Percentiles rank a stretch among this genome's conserved stretches.
These are phyloP conservation scores for Aphanomyces euteiches DNA, from an alignment of 352 stramenopile species.

Conservation along the genomic window DNA sequence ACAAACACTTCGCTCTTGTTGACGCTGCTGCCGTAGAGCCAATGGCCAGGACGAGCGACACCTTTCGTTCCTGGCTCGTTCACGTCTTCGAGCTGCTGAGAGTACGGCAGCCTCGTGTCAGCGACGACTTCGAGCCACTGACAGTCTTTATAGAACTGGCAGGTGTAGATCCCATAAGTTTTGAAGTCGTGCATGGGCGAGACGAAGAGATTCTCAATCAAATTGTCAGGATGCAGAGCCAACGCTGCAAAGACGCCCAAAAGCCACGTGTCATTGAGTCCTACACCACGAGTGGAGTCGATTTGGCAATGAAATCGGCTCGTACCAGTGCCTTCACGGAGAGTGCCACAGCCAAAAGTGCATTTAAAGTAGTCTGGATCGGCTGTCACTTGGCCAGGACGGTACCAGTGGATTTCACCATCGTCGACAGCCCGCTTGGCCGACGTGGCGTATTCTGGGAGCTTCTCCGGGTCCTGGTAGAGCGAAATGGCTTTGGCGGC, in stretches of 20 bases:
- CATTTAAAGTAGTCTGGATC: slow-evolving; percentile 86
- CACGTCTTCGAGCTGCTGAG: slow-evolving; percentile 41
- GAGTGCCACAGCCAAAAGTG: slow-evolving; percentile 48
- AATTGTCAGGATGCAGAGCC: slow-evolving; percentile 67
- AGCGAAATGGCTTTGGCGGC: slow-evolving; percentile 41
- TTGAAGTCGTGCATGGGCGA: slow-evolving; percentile 78
- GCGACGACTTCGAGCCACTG: slow-evolving; percentile 85
- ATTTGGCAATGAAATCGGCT: slow-evolving; percentile 32
- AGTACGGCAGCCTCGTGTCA: slow-evolving; percentile 82
- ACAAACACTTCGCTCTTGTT: slow-evolving; percentile 87
- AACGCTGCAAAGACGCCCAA: slow-evolving; percentile 81
- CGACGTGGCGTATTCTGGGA: slow-evolving; percentile 54
- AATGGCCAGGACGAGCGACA: slow-evolving; percentile 40
- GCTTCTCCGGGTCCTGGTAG: slow-evolving; percentile 54
- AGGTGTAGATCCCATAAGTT: slow-evolving; percentile 85
- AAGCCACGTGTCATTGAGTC: slow-evolving; percentile 82
- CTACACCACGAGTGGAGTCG: neutral
- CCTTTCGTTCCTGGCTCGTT: slow-evolving; percentile 35
- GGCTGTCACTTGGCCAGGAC: slow-evolving; percentile 64
- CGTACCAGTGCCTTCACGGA: slow-evolving; percentile 45
- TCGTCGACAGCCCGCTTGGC: slow-evolving; percentile 25
- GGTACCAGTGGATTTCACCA: slow-evolving; percentile 49
- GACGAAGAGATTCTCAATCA: slow-evolving; percentile 90
- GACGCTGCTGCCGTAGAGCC: slow-evolving; percentile 66
- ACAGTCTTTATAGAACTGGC: slow-evolving; percentile 90